Conservation (phyloP, 805 yeast genomes). For the Starmerella vitae region DNA sequence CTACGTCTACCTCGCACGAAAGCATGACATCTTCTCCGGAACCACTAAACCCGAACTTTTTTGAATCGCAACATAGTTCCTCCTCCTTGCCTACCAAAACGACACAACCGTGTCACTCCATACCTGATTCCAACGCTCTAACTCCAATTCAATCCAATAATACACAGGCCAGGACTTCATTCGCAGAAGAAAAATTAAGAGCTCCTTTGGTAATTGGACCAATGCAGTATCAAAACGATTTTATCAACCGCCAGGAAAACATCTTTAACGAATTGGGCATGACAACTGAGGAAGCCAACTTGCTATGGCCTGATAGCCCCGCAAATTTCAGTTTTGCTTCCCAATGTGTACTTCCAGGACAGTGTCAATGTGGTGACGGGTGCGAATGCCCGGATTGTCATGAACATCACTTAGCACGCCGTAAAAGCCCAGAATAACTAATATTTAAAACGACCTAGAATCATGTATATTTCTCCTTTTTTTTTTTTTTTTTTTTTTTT, state of each 20-base stretch:
- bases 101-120: not conserved
- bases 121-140: not conserved
- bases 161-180: not conserved
- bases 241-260: conserved; percentile 3
- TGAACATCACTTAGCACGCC: conserved; percentile 13
- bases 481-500: too few relatives aligned
- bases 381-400: conserved; percentile 29
- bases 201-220: conserved; percentile 27
- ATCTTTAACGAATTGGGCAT: conserved; percentile 19
- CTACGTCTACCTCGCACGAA: not conserved
- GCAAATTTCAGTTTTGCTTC: conserved; percentile 24
- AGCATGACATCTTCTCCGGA: not conserved
- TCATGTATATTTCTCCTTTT: too few relatives aligned
- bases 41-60: not conserved
- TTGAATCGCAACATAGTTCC: not conserved
- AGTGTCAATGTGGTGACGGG: conserved; percentile 29
- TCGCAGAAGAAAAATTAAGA: not conserved
- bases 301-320: conserved; percentile 21
- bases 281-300: conserved; percentile 20
- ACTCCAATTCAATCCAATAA: not conserved
- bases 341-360: conserved; percentile 29
- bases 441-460: not conserved
- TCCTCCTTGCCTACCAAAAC: not conserved
- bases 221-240: conserved; percentile 22
- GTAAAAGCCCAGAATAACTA: not conserved